Percentiles rank a stretch among this genome's conserved stretches.
Evolutionary conservation across 805 yeast genomes (phyloP).

Genomic region (Priceomyces fermenticarens): DNA sequence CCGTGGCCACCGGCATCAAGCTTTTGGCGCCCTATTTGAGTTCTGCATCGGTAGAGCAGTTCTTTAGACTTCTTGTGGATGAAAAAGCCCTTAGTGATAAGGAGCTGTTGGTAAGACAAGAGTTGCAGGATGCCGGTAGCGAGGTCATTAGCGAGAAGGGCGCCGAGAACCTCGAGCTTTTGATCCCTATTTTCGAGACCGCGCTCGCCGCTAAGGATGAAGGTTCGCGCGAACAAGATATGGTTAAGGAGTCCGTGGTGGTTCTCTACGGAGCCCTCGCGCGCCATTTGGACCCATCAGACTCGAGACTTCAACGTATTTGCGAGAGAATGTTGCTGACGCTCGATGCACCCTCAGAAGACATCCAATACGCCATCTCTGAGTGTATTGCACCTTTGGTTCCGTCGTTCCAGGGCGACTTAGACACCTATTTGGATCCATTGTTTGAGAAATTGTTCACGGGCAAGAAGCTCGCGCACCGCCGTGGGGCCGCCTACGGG

Average conservation of each 20-base stretch:
- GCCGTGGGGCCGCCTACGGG: slow-evolving; percentile 96
- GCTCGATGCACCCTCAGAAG: slow-evolving; percentile 82
- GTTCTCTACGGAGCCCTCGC: slow-evolving; percentile 90
- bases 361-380: slow-evolving; percentile 84
- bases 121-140: slow-evolving; percentile 87
- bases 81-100: slow-evolving; percentile 72
- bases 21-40: slow-evolving; percentile 50
- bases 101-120: slow-evolving; percentile 70
- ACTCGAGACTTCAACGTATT: slow-evolving; percentile 61
- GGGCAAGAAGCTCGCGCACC: slow-evolving; percentile 45
- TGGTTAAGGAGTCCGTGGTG: slow-evolving; percentile 73
- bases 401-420: slow-evolving; percentile 46
- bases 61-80: slow-evolving; percentile 63
- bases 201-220: slow-evolving; percentile 52
- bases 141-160: slow-evolving; percentile 69
- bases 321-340: slow-evolving; percentile 70
- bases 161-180: slow-evolving; percentile 57
- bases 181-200: slow-evolving; percentile 79
- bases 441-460: slow-evolving; percentile 60
- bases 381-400: slow-evolving; percentile 85
- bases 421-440: slow-evolving; percentile 53
- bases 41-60: slow-evolving; percentile 38
- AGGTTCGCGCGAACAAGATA: slow-evolving; percentile 51
- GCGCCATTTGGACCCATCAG: slow-evolving; percentile 68
- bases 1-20: slow-evolving; percentile 68